Conservation (phyloP, 1,284 basidiomycete species). For the Peniophora sp. region DNA sequence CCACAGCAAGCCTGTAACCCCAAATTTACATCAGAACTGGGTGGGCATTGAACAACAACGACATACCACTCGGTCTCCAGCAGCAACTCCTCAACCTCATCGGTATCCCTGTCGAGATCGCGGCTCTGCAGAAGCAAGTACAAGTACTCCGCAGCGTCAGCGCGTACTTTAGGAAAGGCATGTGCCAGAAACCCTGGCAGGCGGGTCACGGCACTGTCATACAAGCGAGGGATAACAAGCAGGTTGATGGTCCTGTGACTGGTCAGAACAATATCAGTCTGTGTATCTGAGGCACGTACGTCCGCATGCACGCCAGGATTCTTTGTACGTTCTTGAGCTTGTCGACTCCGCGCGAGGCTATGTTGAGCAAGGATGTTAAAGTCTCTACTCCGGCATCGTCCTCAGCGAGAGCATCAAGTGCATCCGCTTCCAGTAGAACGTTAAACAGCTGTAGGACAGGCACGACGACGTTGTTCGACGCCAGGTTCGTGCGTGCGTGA, state of each 20-base stretch:
- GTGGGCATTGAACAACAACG: neutral
- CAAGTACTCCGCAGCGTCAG: constrained; percentile 73
- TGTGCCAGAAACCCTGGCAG: constrained; percentile 32
- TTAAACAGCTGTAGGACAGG: constrained; percentile 74
- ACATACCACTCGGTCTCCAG: constrained; percentile 79
- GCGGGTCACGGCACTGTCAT: constrained; percentile 45
- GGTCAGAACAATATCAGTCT: constrained; percentile 10
- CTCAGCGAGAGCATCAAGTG: constrained; percentile 37
- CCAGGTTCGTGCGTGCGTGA: constrained; percentile 44
- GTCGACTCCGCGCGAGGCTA: constrained; percentile 52
- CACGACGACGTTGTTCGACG: constrained; percentile 65
- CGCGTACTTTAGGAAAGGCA: constrained; percentile 51
- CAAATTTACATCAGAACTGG: too few species aligned
- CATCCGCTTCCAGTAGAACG: constrained; percentile 61
- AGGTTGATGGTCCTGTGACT: constrained; percentile 52
- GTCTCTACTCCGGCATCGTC: constrained; percentile 36
- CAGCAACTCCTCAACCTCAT: constrained; percentile 69
- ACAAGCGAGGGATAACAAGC: constrained; percentile 45
- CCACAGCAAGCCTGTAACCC: too few species aligned
- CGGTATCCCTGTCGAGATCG: constrained; percentile 56
- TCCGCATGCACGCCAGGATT: constrained; percentile 71
- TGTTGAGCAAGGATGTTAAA: constrained; percentile 33
- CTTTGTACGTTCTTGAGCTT: constrained; percentile 75
- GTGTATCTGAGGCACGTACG: constrained; percentile 40
- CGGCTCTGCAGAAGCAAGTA: constrained; percentile 68